Evolutionary conservation across 208 protist species (phyloP).

Genomic region (Sergeia podlipaevii): DNA sequence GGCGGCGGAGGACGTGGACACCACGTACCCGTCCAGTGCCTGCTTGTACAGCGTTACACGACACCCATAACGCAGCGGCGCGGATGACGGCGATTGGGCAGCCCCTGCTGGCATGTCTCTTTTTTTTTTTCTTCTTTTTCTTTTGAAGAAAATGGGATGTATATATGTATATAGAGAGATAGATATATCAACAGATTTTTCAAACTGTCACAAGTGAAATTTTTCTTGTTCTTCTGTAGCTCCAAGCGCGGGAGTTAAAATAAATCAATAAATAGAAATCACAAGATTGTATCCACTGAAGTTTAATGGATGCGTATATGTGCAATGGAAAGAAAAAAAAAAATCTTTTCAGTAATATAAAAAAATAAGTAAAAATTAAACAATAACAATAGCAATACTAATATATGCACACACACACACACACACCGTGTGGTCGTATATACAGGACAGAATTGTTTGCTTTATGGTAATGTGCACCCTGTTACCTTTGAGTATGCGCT

Average conservation of each 20-base stretch:
- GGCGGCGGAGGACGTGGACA: conserved; percentile 37
- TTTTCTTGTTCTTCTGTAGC: background rate
- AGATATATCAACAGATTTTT: too few species aligned
- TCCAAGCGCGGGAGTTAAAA: background rate
- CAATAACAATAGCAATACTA: background rate
- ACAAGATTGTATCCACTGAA: too few species aligned
- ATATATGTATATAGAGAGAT: too few species aligned
- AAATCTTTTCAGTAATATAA: background rate
- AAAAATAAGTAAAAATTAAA: background rate
- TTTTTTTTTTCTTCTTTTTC: background rate
- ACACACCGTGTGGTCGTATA: too few species aligned
- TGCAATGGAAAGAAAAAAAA: background rate
- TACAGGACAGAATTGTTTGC: too few species aligned
- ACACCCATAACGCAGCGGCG: conserved; percentile 31
- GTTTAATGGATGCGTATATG: background rate
- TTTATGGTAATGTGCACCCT: too few species aligned
- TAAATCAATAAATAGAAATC: background rate
- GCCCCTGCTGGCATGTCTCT: background rate
- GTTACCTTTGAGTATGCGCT: too few species aligned
- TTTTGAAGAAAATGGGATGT: background rate
- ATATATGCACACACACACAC: too few species aligned
- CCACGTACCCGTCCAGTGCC: conserved; percentile 34
- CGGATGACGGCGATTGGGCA: background rate
- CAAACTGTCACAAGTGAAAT: too few species aligned
- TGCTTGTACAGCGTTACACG: conserved; percentile 34